Evolutionary conservation across 176 grass and related monocot species (phyloP).

Genomic region (Ensete glaucum): DNA sequence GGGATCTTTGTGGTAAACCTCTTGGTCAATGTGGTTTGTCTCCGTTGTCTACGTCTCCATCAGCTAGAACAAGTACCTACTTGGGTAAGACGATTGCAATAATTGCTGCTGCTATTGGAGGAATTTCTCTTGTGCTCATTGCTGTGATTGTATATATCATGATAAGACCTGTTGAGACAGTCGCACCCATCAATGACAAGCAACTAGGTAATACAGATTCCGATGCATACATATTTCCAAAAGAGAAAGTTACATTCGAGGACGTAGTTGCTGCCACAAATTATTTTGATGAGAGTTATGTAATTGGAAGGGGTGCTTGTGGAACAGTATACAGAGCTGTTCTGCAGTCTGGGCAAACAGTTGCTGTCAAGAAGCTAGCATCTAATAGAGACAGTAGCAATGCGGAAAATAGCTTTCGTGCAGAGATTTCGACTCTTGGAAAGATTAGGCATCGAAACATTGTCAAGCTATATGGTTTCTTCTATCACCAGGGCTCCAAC

Average conservation of each 20-base stretch:
- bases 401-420: slow-evolving; percentile 83
- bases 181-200: slow-evolving; percentile 86
- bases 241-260: slow-evolving; percentile 77
- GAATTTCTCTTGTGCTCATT: slow-evolving; percentile 91
- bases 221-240: slow-evolving; percentile 50
- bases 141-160: slow-evolving; percentile 70
- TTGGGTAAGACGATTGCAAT: slow-evolving; percentile 79
- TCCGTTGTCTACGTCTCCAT: slow-evolving; percentile 25
- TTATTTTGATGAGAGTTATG: slow-evolving; percentile 83
- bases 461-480: slow-evolving; percentile 93
- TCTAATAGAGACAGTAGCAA: slow-evolving; percentile 92
- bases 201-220: slow-evolving; percentile 37
- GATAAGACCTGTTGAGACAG: slow-evolving; percentile 83
- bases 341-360: slow-evolving; percentile 49
- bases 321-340: slow-evolving; percentile 87
- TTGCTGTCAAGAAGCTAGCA: slow-evolving; percentile 93
- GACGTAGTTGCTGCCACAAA: slow-evolving; percentile 78
- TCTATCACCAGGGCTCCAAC: slow-evolving; percentile 86
- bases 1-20: slow-evolving; percentile 80
- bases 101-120: slow-evolving; percentile 74
- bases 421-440: slow-evolving; percentile 95
- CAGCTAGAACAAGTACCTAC: slow-evolving; percentile 29
- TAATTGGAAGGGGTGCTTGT: slow-evolving; percentile 87
- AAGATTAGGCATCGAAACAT: slow-evolving; percentile 99
- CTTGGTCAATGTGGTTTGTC: slow-evolving; percentile 57